phyloP scores from a whole-genome alignment of 2,329 filamentous ascomycete genomes.

The Coniochaeta sp. region DNA sequence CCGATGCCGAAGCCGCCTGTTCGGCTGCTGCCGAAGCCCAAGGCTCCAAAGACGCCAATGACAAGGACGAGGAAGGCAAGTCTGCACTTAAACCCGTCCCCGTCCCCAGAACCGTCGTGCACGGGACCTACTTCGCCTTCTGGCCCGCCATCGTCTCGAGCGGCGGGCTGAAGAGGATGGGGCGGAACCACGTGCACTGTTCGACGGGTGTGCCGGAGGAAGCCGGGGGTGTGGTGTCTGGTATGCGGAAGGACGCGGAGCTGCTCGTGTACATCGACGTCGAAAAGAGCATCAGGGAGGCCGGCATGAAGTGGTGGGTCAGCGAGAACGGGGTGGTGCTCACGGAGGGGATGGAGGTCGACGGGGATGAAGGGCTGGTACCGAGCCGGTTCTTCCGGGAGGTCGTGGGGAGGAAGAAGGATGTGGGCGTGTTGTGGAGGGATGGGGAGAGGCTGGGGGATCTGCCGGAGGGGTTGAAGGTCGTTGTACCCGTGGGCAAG shows the following conservation, averaged over 20 bases:
- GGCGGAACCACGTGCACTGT: conserved; percentile 84
- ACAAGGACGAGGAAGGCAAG: neutral
- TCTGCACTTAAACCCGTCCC: conserved; percentile 4
- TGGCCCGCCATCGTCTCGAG: conserved; percentile 69
- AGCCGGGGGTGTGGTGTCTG: conserved; percentile 55
- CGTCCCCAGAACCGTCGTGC: conserved; percentile 64
- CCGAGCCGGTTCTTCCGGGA: conserved; percentile 61
- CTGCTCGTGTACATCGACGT: conserved; percentile 74
- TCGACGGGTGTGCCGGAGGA: conserved; percentile 60
- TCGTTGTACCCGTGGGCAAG: conserved; percentile 41
- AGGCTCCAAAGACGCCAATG: too few relatives aligned
- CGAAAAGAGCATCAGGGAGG: conserved; percentile 53
- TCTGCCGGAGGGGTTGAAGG: conserved; percentile 53
- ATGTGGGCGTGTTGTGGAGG: conserved; percentile 62
- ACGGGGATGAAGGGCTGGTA: conserved; percentile 52
- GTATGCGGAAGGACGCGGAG: conserved; percentile 74
- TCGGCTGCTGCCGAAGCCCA: too few relatives aligned
- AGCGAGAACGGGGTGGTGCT: conserved; percentile 74
- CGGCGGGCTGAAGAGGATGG: conserved; percentile 77
- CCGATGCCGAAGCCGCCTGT: conserved; percentile 27
- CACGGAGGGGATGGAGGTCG: conserved; percentile 53
- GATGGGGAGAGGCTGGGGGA: conserved; percentile 61
- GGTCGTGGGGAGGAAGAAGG: conserved; percentile 56
- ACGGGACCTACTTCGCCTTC: conserved; percentile 81
- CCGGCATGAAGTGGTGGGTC: conserved; percentile 63